Conservation (phyloP, 768 basidiomycete genomes). For the Hirschioporus abietinus region DNA sequence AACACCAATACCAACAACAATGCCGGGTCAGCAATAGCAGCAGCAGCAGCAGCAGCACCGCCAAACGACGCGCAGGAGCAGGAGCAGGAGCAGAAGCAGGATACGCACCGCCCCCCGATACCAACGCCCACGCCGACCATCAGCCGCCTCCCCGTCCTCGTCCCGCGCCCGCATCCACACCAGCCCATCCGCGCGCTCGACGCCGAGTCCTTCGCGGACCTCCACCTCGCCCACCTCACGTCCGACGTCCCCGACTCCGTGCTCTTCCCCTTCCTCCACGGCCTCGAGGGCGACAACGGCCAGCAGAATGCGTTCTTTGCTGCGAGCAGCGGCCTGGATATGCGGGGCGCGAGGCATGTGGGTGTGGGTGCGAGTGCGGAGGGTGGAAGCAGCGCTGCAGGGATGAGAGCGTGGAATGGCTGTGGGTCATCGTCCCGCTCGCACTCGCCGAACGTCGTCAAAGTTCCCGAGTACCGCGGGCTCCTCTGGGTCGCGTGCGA, state of each 20-base stretch:
- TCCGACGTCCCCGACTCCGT: slow-evolving; percentile 74
- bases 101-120: background rate
- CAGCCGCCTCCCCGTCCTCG: slow-evolving; percentile 23
- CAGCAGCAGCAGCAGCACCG: background rate
- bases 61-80: background rate
- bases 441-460: slow-evolving; percentile 13
- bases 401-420: slow-evolving; percentile 14
- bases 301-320: slow-evolving; percentile 82
- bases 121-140: slow-evolving; percentile 9
- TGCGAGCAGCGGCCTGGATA: slow-evolving; percentile 18
- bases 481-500: slow-evolving; percentile 81
- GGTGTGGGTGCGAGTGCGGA: slow-evolving; percentile 4
- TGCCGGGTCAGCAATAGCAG: background rate
- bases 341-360: slow-evolving; percentile 18
- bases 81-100: background rate
- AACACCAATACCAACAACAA: background rate
- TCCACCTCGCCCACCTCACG: slow-evolving; percentile 60
- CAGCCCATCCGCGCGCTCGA: slow-evolving; percentile 38
- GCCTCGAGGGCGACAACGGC: slow-evolving; percentile 74
- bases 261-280: slow-evolving; percentile 87
- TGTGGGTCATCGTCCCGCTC: background rate
- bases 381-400: background rate
- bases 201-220: slow-evolving; percentile 45
- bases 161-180: slow-evolving; percentile 30
- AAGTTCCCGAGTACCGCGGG: slow-evolving; percentile 46